These are phyloP conservation scores for Boletus bicolor DNA, from an alignment of 768 basidiomycete species.

Conservation along the genomic window DNA sequence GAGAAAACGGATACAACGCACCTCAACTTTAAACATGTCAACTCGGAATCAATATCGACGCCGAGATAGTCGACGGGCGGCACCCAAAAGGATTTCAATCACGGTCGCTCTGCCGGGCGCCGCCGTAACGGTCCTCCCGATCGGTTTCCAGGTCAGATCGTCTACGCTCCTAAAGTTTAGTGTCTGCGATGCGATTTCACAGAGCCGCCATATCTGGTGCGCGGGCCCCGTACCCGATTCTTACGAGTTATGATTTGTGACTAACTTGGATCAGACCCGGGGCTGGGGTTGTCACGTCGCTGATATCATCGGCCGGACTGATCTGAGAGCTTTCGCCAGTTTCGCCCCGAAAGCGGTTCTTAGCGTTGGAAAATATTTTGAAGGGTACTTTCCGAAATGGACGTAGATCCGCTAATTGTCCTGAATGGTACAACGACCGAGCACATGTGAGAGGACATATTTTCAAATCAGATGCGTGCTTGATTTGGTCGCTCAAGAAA, in stretches of 20 bases:
- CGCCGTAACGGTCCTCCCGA: constrained; percentile 23
- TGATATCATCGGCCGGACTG: constrained; percentile 13
- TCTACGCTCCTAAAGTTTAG: not conserved
- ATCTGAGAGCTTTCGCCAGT: constrained; percentile 12
- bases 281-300: constrained; percentile 14
- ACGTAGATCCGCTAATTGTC: constrained; percentile 25
- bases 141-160: constrained; percentile 18
- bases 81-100: constrained; percentile 13
- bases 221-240: constrained; percentile 8
- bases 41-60: constrained; percentile 23
- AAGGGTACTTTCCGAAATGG: constrained; percentile 22
- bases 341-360: constrained; percentile 19
- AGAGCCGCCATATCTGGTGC: constrained; percentile 9
- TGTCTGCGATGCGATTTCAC: constrained; percentile 14
- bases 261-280: constrained; percentile 10
- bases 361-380: constrained; percentile 16
- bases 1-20: constrained; percentile 22
- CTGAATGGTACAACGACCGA: constrained; percentile 28
- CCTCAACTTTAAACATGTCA: constrained; percentile 21
- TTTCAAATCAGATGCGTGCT: constrained; percentile 34
- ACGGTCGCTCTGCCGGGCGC: constrained; percentile 22
- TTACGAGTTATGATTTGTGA: constrained; percentile 9
- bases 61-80: constrained; percentile 22
- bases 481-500: constrained; percentile 33
- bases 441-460: constrained; percentile 31